A percentile compares a stretch with the other conserved stretches of the same genome.
phyloP scores from a whole-genome alignment of 2,329 filamentous ascomycete species.

The Sclerotinia glacialis region DNA sequence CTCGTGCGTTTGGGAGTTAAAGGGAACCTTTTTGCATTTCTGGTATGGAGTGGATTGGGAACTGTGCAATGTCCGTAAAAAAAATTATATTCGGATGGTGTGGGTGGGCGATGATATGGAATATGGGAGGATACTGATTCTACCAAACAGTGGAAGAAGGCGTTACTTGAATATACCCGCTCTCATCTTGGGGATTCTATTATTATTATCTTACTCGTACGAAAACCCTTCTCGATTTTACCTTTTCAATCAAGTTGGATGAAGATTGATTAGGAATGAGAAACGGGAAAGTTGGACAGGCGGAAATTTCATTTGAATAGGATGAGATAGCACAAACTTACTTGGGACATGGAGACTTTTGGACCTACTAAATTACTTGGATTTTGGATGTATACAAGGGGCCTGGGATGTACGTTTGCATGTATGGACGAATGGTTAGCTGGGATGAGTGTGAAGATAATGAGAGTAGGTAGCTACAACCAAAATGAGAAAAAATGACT shows the following conservation, averaged over 20 bases:
- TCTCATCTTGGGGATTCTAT: constrained; percentile 14
- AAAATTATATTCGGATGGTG: not conserved
- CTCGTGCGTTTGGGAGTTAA: constrained; percentile 14
- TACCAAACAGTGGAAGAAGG: constrained; percentile 11
- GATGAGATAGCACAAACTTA: constrained; percentile 12
- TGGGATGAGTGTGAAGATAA: constrained; percentile 1
- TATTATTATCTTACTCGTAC: not conserved
- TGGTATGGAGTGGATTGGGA: constrained; percentile 3
- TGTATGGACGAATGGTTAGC: not conserved
- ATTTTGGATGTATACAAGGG: not conserved
- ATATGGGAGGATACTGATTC: constrained; percentile 14
- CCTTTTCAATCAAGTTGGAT: not conserved
- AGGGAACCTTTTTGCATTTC: constrained; percentile 4
- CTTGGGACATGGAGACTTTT: constrained; percentile 9
- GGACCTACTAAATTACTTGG: not conserved
- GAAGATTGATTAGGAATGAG: not conserved
- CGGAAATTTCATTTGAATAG: not conserved
- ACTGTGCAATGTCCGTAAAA: constrained; percentile 1
- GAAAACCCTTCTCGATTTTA: not conserved
- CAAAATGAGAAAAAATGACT: not conserved
- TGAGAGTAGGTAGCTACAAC: not conserved
- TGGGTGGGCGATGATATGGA: constrained; percentile 7
- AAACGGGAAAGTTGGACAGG: not conserved
- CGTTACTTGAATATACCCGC: constrained; percentile 17
- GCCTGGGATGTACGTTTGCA: not conserved